Conservation (phyloP, 176 grass and related monocot species). For the Raddia guianensis region DNA sequence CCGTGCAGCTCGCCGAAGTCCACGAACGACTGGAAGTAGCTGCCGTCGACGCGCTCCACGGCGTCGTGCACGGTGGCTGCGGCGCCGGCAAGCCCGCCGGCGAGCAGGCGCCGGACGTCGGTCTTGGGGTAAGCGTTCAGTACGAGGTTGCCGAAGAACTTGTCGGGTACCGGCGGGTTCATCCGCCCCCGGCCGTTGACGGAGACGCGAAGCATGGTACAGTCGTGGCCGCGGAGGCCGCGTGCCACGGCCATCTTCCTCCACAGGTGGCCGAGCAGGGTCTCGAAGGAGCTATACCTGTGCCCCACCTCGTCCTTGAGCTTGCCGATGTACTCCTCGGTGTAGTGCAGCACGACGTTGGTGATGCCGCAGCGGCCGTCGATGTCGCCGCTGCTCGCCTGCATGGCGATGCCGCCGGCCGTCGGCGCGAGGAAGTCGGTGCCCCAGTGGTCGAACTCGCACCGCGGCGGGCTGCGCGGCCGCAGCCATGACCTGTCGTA, state of each 20-base stretch:
- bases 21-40: no score
- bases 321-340: constrained; percentile 36
- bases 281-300: constrained; percentile 42
- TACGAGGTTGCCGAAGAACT: constrained; percentile 43
- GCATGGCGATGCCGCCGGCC: not conserved
- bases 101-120: no score
- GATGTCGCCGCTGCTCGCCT: no score
- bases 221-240: constrained; percentile 3
- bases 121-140: no score
- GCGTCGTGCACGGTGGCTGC: no score
- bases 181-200: constrained; percentile 28
- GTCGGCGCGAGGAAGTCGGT: constrained; percentile 13
- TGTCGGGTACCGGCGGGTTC: not conserved
- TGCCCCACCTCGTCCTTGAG: constrained; percentile 18
- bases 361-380: not conserved
- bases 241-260: constrained; percentile 38
- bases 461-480: constrained; percentile 21
- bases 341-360: constrained; percentile 37
- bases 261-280: constrained; percentile 44
- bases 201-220: constrained; percentile 30
- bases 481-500: constrained; percentile 28
- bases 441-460: constrained; percentile 39
- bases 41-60: no score
- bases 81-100: no score
- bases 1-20: no score